phyloP scores from a whole-genome alignment of 2,329 filamentous ascomycete genomes.

The Blastomyces silverae region DNA sequence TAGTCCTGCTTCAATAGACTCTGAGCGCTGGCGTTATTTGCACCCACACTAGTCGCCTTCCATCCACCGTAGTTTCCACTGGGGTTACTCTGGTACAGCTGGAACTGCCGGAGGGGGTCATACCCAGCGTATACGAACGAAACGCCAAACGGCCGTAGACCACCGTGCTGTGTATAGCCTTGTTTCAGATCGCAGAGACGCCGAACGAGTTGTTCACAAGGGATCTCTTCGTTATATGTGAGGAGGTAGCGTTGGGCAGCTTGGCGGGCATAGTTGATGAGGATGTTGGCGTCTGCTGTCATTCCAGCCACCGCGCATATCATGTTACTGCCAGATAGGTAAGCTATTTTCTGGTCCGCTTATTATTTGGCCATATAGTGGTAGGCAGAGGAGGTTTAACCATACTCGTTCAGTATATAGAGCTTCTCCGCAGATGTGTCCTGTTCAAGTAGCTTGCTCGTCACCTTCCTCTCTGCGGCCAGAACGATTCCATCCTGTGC shows the following conservation, averaged over 20 bases:
- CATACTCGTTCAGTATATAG: conserved; percentile 96
- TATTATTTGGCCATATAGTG: background rate
- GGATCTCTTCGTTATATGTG: conserved; percentile 99
- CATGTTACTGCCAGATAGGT: conserved; percentile 69
- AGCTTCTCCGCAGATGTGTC: conserved; percentile 99
- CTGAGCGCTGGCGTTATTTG: conserved; percentile 96
- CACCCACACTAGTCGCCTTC: conserved; percentile 97
- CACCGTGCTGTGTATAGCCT: conserved; percentile 97
- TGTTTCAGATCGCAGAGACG: conserved; percentile 97
- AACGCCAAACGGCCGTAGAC: conserved; percentile 94
- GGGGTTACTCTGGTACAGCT: conserved; percentile 98
- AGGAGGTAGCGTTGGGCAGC: conserved; percentile 94
- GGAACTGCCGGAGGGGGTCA: conserved; percentile 92
- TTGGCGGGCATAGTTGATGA: conserved; percentile 99
- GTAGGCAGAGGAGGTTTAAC: conserved; percentile 14
- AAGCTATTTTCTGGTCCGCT: background rate
- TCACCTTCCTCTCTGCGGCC: conserved; percentile 96
- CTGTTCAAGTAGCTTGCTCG: conserved; percentile 97
- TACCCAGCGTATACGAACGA: conserved; percentile 99
- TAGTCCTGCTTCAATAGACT: conserved; percentile 98
- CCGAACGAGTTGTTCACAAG: conserved; percentile 96
- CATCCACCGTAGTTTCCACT: conserved; percentile 98
- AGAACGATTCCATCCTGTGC: conserved; percentile 98
- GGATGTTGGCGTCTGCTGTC: conserved; percentile 99
- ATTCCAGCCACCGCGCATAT: conserved; percentile 98